phyloP scores from a whole-genome alignment of 1,284 basidiomycete species.

The Leccinum solheimii region DNA sequence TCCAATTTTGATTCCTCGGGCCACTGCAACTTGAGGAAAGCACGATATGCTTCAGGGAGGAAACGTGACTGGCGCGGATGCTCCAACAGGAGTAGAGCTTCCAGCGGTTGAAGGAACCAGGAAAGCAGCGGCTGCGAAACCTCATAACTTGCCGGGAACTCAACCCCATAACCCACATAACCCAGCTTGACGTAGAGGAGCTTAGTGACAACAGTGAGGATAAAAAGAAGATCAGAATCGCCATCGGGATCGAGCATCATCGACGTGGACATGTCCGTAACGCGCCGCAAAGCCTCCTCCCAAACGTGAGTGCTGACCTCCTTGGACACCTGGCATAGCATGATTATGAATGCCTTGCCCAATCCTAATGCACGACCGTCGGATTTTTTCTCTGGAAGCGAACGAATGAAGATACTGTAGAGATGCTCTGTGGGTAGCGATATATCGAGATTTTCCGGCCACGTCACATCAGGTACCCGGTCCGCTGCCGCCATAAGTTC shows the following conservation, averaged over 20 bases:
- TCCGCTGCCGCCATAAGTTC: slow-evolving; percentile 13
- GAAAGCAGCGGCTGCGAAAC: slow-evolving; percentile 6
- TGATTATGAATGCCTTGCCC: slow-evolving; percentile 8
- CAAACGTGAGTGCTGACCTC: slow-evolving; percentile 2
- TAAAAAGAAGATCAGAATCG: slow-evolving; percentile 9
- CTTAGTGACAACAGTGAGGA: slow-evolving; percentile 7
- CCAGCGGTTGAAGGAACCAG: slow-evolving; percentile 11
- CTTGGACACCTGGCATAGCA: slow-evolving; percentile 2
- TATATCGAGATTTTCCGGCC: slow-evolving; percentile 9
- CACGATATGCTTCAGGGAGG: slow-evolving; percentile 4
- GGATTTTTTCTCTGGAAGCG: not conserved
- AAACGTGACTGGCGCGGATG: not conserved
- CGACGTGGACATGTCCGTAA: not conserved
- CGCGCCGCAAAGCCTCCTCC: not conserved
- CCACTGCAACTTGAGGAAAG: slow-evolving; percentile 4
- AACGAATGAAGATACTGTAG: slow-evolving; percentile 8
- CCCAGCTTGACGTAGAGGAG: slow-evolving; percentile 2
- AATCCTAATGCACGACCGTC: slow-evolving; percentile 1
- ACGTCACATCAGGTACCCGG: slow-evolving; percentile 9
- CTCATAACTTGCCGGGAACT: not conserved
- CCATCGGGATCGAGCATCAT: not conserved
- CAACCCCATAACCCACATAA: not conserved
- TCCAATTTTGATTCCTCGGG: not conserved
- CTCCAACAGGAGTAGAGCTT: slow-evolving; percentile 1
- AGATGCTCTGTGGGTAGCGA: slow-evolving; percentile 10